Evolutionary conservation across 2,329 filamentous ascomycete genomes (phyloP).

Genomic region (Calonectria leucothoes): DNA sequence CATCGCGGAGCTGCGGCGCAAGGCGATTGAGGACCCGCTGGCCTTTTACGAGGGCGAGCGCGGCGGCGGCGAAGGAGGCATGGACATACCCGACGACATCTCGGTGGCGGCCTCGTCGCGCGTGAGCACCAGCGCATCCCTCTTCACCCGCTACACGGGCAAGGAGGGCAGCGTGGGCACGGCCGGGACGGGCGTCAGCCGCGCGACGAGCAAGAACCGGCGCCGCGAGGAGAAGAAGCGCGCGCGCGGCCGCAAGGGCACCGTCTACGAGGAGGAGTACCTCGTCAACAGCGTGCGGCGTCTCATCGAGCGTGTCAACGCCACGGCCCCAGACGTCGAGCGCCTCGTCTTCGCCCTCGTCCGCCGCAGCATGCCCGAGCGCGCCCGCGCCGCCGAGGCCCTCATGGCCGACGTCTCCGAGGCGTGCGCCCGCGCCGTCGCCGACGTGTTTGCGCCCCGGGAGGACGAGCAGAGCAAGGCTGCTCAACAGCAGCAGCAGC

Average conservation of each 20-base stretch:
- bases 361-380: conserved; percentile 86
- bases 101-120: conserved; percentile 87
- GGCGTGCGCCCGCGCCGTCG: conserved; percentile 73
- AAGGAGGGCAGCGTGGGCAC: conserved; percentile 73
- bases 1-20: conserved; percentile 82
- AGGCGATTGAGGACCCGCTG: conserved; percentile 86
- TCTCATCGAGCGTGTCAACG: conserved; percentile 84
- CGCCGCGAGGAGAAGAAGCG: conserved; percentile 94
- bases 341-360: conserved; percentile 81
- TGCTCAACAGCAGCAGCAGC: conserved; percentile 31
- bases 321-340: conserved; percentile 76
- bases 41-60: conserved; percentile 88
- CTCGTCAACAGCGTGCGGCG: conserved; percentile 88
- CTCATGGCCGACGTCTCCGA: conserved; percentile 80
- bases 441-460: conserved; percentile 71
- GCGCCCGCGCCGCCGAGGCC: conserved; percentile 81
- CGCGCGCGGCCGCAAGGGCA: conserved; percentile 93
- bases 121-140: conserved; percentile 82
- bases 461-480: conserved; percentile 22
- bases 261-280: conserved; percentile 98
- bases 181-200: conserved; percentile 77
- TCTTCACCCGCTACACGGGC: conserved; percentile 94
- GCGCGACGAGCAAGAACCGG: conserved; percentile 89
- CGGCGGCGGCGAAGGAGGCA: conserved; percentile 65
- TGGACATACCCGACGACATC: conserved; percentile 89